Conservation (phyloP, 2,329 filamentous ascomycete species). For the Emergomyces orientalis region DNA sequence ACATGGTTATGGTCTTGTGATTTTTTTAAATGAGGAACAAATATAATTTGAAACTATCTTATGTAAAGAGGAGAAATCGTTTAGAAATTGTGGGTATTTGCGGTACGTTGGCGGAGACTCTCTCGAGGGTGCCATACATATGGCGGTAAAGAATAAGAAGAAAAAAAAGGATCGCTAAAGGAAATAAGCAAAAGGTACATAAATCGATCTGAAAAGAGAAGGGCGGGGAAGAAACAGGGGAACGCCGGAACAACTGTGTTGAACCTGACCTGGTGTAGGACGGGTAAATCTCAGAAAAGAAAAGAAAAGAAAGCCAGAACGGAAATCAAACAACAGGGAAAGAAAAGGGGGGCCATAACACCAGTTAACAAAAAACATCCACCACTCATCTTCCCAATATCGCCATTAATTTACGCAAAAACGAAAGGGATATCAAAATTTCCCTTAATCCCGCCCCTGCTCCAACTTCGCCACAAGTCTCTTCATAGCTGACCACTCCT, state of each 20-base stretch:
- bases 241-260: neutral
- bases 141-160: neutral
- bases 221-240: neutral
- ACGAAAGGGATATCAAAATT: neutral
- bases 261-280: neutral
- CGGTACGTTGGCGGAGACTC: neutral
- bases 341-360: constrained; percentile 12
- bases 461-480: constrained; percentile 73
- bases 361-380: neutral
- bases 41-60: neutral
- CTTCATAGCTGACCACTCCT: constrained; percentile 93
- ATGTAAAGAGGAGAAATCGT: neutral
- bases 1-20: no score
- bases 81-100: neutral
- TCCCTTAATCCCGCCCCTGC: constrained; percentile 32
- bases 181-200: neutral
- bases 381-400: neutral
- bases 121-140: neutral
- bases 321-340: neutral
- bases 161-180: no score
- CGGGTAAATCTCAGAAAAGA: neutral
- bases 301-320: neutral
- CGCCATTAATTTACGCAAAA: neutral
- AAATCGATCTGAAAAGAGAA: neutral
- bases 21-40: neutral